Percentiles rank a stretch among this genome's conserved stretches.
phyloP scores from a whole-genome alignment of 768 basidiomycete genomes.

The Lentinula aciculospora region DNA sequence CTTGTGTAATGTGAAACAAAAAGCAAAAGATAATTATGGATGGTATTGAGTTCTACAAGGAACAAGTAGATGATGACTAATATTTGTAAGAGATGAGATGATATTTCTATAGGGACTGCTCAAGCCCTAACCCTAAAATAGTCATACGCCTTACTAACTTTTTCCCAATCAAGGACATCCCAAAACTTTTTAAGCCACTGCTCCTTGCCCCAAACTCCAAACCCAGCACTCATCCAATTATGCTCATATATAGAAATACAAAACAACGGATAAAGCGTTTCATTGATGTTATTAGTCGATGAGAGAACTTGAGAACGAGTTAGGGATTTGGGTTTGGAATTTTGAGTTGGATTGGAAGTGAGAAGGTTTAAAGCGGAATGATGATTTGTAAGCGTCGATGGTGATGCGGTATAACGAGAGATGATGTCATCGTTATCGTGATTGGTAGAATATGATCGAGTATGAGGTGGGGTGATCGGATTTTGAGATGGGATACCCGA shows the following conservation, averaged over 20 bases:
- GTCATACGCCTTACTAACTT: conserved; percentile 40
- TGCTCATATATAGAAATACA: conserved; percentile 80
- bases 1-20: too few relatives aligned
- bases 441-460: background rate
- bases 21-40: too few relatives aligned
- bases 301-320: conserved; percentile 18
- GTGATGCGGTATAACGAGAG: background rate
- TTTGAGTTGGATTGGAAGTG: too few relatives aligned
- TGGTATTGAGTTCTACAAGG: too few relatives aligned
- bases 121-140: conserved; percentile 7
- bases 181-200: conserved; percentile 81
- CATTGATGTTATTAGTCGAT: conserved; percentile 31
- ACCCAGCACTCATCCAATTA: conserved; percentile 79
- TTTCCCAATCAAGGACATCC: conserved; percentile 75
- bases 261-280: conserved; percentile 66
- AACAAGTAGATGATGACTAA: too few relatives aligned
- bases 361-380: background rate
- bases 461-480: background rate
- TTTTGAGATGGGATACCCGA: conserved; percentile 31
- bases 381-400: background rate
- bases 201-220: conserved; percentile 90
- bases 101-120: too few relatives aligned
- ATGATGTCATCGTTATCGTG: background rate
- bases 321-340: background rate
- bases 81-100: too few relatives aligned